These are phyloP conservation scores for Brassica juncea DNA, from an alignment of 345 rosid genomes.

Conservation along the genomic window DNA sequence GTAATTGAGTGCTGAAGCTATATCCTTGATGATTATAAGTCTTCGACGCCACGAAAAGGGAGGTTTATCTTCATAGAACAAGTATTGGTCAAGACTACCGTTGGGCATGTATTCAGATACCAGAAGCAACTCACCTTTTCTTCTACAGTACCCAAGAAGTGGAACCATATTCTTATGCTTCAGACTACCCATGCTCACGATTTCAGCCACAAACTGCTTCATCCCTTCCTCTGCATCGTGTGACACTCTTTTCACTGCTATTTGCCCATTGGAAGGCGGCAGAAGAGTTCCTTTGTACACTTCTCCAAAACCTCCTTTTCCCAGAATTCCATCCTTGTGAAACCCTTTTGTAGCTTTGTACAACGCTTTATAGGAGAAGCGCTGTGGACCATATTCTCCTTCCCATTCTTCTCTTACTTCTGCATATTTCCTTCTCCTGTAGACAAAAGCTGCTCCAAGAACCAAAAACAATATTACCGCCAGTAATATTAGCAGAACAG, in stretches of 20 bases:
- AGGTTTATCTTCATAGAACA: slow-evolving; percentile 22
- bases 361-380: slow-evolving; percentile 44
- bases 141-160: slow-evolving; percentile 52
- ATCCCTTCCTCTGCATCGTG: slow-evolving; percentile 55
- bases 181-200: slow-evolving; percentile 47
- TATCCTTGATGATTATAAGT: slow-evolving; percentile 40
- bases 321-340: slow-evolving; percentile 42
- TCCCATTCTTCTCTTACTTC: slow-evolving; percentile 58
- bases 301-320: slow-evolving; percentile 53
- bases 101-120: slow-evolving; percentile 53
- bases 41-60: slow-evolving; percentile 47
- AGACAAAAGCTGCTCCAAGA: slow-evolving; percentile 30
- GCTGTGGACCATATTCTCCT: slow-evolving; percentile 48
- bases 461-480: slow-evolving; percentile 25
- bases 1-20: slow-evolving; percentile 46
- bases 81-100: slow-evolving; percentile 49
- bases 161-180: slow-evolving; percentile 55
- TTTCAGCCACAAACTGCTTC: slow-evolving; percentile 52
- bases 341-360: slow-evolving; percentile 54
- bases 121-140: slow-evolving; percentile 46
- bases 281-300: slow-evolving; percentile 53
- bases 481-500: slow-evolving; percentile 9
- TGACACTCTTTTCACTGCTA: slow-evolving; percentile 59
- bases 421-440: slow-evolving; percentile 39
- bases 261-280: slow-evolving; percentile 33